Conservation (phyloP, 148 eudicot genomes). For the Salicornia ramosissima region DNA sequence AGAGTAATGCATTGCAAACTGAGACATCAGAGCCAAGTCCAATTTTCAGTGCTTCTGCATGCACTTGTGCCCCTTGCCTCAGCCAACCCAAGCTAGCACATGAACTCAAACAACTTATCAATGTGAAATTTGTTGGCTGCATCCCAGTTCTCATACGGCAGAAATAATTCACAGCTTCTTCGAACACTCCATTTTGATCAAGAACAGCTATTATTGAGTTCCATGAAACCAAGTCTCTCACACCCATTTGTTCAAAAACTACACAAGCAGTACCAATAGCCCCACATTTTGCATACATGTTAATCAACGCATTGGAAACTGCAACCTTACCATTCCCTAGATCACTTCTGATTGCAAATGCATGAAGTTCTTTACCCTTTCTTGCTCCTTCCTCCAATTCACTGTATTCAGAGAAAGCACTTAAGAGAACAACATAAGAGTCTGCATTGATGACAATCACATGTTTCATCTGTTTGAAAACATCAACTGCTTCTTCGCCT, state of each 20-base stretch:
- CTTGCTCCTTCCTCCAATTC: slow-evolving; percentile 45
- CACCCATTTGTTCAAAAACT: slow-evolving; percentile 48
- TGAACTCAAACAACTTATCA: slow-evolving; percentile 73
- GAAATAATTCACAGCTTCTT: slow-evolving; percentile 51
- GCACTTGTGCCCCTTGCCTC: slow-evolving; percentile 56
- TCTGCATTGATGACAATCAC: slow-evolving; percentile 46
- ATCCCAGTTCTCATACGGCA: slow-evolving; percentile 49
- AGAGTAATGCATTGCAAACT: slow-evolving; percentile 70
- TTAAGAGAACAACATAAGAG: slow-evolving; percentile 64
- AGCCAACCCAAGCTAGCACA: slow-evolving; percentile 70
- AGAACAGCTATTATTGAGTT: slow-evolving; percentile 61
- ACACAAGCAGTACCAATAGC: slow-evolving; percentile 43
- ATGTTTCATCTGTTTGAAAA: slow-evolving; percentile 47
- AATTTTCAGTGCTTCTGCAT: slow-evolving; percentile 56
- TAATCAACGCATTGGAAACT: slow-evolving; percentile 55
- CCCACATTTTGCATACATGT: slow-evolving; percentile 78
- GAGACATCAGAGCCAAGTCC: slow-evolving; percentile 72
- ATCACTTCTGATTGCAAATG: slow-evolving; percentile 51
- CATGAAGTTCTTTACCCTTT: slow-evolving; percentile 65
- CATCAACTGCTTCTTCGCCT: slow-evolving; percentile 56
- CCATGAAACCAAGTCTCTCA: slow-evolving; percentile 61
- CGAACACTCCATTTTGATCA: slow-evolving; percentile 57
- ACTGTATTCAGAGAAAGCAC: slow-evolving; percentile 54
- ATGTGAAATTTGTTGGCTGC: slow-evolving; percentile 53
- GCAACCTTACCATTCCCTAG: slow-evolving; percentile 42